Conservation (phyloP, 2,329 filamentous ascomycete species). For the Westerdykella ornata region DNA sequence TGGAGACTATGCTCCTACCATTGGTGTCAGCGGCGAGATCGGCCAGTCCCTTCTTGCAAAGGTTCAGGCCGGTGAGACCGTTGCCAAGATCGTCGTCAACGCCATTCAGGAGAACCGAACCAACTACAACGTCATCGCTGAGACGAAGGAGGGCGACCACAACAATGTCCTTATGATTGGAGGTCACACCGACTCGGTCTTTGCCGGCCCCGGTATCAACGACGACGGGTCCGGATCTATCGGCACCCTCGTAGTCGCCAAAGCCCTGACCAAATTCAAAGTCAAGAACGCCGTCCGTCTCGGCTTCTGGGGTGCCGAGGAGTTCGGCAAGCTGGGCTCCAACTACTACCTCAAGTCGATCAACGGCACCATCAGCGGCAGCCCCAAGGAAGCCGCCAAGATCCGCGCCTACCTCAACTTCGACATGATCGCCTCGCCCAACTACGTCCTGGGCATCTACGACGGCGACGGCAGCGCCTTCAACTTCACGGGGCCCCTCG, state of each 20-base stretch:
- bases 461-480: constrained; percentile 36
- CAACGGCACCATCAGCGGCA: constrained; percentile 27
- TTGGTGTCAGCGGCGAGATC: constrained; percentile 57
- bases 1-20: constrained; percentile 56
- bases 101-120: constrained; percentile 43
- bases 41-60: constrained; percentile 51
- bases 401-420: constrained; percentile 41
- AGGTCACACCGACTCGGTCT: constrained; percentile 38
- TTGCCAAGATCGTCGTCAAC: constrained; percentile 36
- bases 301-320: constrained; percentile 38
- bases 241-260: constrained; percentile 35
- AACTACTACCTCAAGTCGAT: constrained; percentile 36
- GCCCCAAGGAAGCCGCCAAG: constrained; percentile 29
- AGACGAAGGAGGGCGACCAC: constrained; percentile 37
- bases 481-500: constrained; percentile 33
- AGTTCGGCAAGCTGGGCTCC: constrained; percentile 37
- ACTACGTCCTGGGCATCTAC: constrained; percentile 38
- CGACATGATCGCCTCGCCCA: constrained; percentile 39
- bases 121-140: constrained; percentile 38
- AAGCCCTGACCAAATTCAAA: constrained; percentile 36
- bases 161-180: constrained; percentile 38
- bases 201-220: constrained; percentile 41
- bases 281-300: constrained; percentile 38
- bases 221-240: constrained; percentile 39
- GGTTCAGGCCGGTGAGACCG: constrained; percentile 42